Conservation (phyloP, 208 protist genomes). For the Trypanosoma caninum region DNA sequence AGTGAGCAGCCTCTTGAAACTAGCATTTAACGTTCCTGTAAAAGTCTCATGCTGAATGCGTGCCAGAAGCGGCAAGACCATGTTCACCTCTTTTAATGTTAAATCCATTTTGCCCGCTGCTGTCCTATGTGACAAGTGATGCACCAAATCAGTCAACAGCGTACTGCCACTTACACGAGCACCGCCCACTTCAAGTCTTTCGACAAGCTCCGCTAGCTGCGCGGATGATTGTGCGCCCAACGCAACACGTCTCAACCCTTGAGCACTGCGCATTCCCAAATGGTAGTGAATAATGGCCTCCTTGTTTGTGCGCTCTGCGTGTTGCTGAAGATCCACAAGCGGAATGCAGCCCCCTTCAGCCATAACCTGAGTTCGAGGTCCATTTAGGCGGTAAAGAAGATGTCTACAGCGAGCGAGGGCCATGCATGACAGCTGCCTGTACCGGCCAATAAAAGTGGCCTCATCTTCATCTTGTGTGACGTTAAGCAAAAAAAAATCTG, state of each 20-base stretch:
- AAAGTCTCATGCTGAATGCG: conserved; percentile 21
- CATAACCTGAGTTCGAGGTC: conserved; percentile 44
- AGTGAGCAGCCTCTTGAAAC: conserved; percentile 48
- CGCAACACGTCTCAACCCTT: conserved; percentile 53
- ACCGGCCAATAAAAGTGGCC: conserved; percentile 10
- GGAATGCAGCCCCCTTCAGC: conserved; percentile 74
- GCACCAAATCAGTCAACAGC: conserved; percentile 53
- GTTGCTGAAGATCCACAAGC: conserved; percentile 58
- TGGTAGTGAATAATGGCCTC: conserved; percentile 64
- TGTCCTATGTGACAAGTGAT: conserved; percentile 62
- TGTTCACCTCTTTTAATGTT: conserved; percentile 48
- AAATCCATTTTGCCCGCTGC: conserved; percentile 41
- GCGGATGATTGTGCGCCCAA: conserved; percentile 46
- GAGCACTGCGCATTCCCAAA: conserved; percentile 63
- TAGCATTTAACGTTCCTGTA: conserved; percentile 5
- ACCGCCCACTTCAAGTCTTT: conserved; percentile 34
- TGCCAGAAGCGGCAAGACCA: conserved; percentile 58
- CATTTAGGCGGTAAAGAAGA: conserved; percentile 53
- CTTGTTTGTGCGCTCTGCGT: conserved; percentile 53
- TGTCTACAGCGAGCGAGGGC: conserved; percentile 56
- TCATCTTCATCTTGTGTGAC: conserved; percentile 19
- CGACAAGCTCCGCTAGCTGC: conserved; percentile 46
- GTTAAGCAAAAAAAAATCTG: conserved; percentile 30
- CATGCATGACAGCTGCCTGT: conserved; percentile 34
- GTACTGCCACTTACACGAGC: conserved; percentile 18